Evolutionary conservation across 306 rosid genomes (phyloP).

Genomic region (Sindora glabra): DNA sequence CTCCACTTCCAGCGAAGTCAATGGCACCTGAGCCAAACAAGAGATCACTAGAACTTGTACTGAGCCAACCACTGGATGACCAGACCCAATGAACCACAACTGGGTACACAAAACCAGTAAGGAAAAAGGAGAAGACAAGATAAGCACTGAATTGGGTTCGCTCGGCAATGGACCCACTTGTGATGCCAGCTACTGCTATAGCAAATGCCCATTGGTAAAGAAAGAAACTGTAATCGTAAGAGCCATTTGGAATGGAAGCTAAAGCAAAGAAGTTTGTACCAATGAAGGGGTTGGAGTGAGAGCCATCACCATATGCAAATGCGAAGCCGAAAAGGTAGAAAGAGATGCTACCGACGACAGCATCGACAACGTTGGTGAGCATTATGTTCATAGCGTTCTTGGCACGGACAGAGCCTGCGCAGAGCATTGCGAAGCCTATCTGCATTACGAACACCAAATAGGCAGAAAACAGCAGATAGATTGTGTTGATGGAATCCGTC

Average conservation of each 20-base stretch:
- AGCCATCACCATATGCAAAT: conserved; percentile 51
- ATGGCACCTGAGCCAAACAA: conserved; percentile 60
- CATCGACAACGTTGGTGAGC: conserved; percentile 78
- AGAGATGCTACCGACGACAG: conserved; percentile 70
- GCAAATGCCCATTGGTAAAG: conserved; percentile 84
- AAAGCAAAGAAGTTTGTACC: conserved; percentile 56
- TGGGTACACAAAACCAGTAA: conserved; percentile 69
- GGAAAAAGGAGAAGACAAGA: conserved; percentile 56
- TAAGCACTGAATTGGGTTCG: conserved; percentile 63
- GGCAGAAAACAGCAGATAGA: conserved; percentile 73
- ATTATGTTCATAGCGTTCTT: conserved; percentile 75
- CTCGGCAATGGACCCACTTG: conserved; percentile 77
- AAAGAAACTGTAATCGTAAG: conserved; percentile 62
- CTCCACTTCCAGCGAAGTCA: conserved; percentile 80
- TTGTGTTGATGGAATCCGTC: conserved; percentile 50
- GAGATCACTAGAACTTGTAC: conserved; percentile 29
- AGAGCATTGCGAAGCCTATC: conserved; percentile 78
- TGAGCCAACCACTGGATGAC: conserved; percentile 69
- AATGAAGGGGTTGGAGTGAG: conserved; percentile 55
- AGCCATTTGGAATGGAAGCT: conserved; percentile 26
- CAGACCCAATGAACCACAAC: conserved; percentile 73
- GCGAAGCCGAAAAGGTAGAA: conserved; percentile 80
- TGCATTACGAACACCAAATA: conserved; percentile 78
- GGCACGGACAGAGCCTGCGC: conserved; percentile 80
- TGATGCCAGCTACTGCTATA: conserved; percentile 67